Conservation (phyloP, 2,329 filamentous ascomycete genomes). For the Hortaea werneckii region DNA sequence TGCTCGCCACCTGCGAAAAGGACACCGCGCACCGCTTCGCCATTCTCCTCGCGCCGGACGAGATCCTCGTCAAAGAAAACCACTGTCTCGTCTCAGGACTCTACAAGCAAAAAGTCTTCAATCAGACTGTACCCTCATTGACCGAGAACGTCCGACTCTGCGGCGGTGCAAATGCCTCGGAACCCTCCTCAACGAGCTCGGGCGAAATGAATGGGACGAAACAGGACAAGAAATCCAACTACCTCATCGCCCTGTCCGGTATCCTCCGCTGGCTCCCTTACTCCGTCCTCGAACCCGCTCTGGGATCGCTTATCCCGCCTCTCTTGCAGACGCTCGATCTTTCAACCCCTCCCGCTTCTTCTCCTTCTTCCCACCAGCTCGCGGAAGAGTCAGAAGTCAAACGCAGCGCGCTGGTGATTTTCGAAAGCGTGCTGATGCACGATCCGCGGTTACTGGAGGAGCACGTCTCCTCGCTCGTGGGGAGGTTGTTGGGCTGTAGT, state of each 20-base stretch:
- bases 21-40: conserved; percentile 48
- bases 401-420: conserved; percentile 48
- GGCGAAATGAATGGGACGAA: conserved; percentile 17
- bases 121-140: conserved; percentile 47
- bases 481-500: conserved; percentile 43
- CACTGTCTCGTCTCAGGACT: conserved; percentile 52
- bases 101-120: conserved; percentile 55
- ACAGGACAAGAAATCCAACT: conserved; percentile 44
- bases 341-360: conserved; percentile 13
- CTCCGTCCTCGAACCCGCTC: conserved; percentile 48
- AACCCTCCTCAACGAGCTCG: too few species aligned
- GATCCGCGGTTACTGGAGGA: conserved; percentile 44
- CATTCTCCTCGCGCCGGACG: conserved; percentile 50
- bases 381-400: conserved; percentile 43
- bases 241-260: conserved; percentile 53
- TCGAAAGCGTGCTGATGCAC: conserved; percentile 48
- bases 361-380: background rate
- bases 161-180: too few species aligned
- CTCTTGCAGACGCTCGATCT: conserved; percentile 53
- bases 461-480: conserved; percentile 48
- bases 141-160: conserved; percentile 39
- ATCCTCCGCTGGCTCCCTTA: conserved; percentile 51
- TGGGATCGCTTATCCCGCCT: conserved; percentile 47
- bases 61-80: conserved; percentile 50
- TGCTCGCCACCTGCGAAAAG: conserved; percentile 36